Conservation (phyloP, 202 grass and related monocot genomes). For the Panicum hallii region DNA sequence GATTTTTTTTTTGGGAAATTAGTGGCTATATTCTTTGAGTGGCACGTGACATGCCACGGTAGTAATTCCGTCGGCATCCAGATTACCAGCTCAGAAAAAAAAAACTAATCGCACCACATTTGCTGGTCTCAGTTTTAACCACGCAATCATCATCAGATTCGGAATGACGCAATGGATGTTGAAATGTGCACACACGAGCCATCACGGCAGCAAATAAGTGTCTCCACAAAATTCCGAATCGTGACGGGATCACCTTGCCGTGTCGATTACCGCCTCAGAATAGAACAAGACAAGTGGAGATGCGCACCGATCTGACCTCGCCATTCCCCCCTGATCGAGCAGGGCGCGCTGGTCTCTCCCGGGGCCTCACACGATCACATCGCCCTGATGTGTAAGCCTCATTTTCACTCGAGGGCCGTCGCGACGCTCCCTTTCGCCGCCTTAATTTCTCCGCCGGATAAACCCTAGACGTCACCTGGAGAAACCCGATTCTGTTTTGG, state of each 20-base stretch:
- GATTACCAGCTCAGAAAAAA: too few relatives aligned
- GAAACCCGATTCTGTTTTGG: constrained; percentile 37
- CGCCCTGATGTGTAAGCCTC: constrained; percentile 13
- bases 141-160: neutral
- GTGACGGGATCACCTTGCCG: neutral
- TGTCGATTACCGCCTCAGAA: neutral
- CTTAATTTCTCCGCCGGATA: constrained; percentile 31
- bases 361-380: constrained; percentile 40
- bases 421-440: constrained; percentile 36
- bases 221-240: neutral
- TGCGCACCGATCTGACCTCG: neutral
- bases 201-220: neutral
- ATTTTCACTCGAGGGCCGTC: constrained; percentile 3
- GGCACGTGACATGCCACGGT: too few relatives aligned
- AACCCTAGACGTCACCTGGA: constrained; percentile 32
- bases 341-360: neutral
- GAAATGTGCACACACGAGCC: neutral
- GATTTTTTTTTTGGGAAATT: too few relatives aligned
- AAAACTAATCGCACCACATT: neutral
- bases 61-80: too few relatives aligned
- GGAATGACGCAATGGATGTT: neutral
- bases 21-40: neutral
- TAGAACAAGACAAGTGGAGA: neutral
- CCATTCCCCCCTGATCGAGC: neutral
- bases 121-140: neutral